These are phyloP conservation scores for Globisporangium carolinianum DNA, from an alignment of 352 stramenopile species.

Conservation along the genomic window DNA sequence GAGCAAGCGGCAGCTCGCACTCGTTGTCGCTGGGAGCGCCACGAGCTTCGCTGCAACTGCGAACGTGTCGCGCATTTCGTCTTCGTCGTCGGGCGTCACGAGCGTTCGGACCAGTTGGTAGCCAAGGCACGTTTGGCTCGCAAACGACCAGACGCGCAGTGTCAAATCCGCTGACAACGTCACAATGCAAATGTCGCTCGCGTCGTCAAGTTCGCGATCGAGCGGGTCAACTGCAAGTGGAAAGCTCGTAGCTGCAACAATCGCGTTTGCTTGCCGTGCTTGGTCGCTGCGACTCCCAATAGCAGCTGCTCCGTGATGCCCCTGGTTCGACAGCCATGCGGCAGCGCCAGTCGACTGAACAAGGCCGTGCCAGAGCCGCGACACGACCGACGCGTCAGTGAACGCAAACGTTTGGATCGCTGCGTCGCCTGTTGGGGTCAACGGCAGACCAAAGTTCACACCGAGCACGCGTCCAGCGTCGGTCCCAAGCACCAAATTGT, in stretches of 20 bases:
- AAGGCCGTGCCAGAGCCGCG: constrained; percentile 66
- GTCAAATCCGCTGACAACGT: constrained; percentile 65
- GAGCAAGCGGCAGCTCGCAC: constrained; percentile 51
- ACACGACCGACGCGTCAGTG: constrained; percentile 56
- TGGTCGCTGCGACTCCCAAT: constrained; percentile 17
- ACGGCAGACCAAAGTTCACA: constrained; percentile 63
- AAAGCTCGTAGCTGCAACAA: constrained; percentile 63
- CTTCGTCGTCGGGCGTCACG: constrained; percentile 24
- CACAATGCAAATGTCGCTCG: constrained; percentile 59
- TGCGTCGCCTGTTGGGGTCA: constrained; percentile 11
- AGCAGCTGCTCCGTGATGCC: no score
- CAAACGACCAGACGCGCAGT: constrained; percentile 60
- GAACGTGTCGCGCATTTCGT: constrained; percentile 31
- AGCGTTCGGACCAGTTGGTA: constrained; percentile 48
- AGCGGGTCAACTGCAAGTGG: constrained; percentile 28
- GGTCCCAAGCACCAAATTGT: constrained; percentile 61
- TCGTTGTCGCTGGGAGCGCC: constrained; percentile 40
- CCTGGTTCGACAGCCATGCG: constrained; percentile 12
- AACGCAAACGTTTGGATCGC: constrained; percentile 66
- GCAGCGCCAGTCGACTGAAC: constrained; percentile 28
- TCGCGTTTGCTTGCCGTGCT: constrained; percentile 17
- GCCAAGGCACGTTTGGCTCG: constrained; percentile 52
- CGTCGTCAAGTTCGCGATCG: background rate
- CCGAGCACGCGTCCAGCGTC: constrained; percentile 53
- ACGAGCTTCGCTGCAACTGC: constrained; percentile 53